phyloP scores from a whole-genome alignment of 257 asterid genomes.

The Petrea volubilis region DNA sequence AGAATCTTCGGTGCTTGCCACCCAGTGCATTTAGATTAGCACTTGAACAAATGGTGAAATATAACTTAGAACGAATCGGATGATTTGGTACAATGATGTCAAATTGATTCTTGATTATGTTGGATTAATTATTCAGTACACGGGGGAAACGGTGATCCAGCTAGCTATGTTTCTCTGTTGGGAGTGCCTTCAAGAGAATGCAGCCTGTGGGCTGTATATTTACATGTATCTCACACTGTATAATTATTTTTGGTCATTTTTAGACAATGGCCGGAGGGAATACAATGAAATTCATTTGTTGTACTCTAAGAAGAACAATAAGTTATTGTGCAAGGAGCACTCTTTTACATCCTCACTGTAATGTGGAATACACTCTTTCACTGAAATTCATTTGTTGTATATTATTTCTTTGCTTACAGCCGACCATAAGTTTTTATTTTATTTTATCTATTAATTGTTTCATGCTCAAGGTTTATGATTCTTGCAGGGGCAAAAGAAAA shows the following conservation, averaged over 20 bases:
- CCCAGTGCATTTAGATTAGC: conserved; percentile 48
- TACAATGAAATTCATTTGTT: conserved; percentile 1
- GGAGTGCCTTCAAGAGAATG: not conserved
- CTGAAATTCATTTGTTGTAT: too few relatives aligned
- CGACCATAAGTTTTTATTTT: too few relatives aligned
- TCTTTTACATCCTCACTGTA: not conserved
- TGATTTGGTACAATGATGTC: conserved; percentile 13
- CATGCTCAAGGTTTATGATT: too few relatives aligned
- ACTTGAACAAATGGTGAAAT: conserved; percentile 63
- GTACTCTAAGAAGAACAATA: conserved; percentile 3
- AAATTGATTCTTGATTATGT: not conserved
- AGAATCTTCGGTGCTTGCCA: conserved; percentile 63
- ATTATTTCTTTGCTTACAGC: too few relatives aligned
- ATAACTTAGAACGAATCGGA: conserved; percentile 59
- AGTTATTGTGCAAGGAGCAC: not conserved
- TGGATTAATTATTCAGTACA: not conserved
- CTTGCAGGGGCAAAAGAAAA: too few relatives aligned
- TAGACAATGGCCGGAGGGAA: not conserved
- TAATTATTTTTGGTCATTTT: not conserved
- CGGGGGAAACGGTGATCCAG: not conserved
- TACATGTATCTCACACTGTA: not conserved
- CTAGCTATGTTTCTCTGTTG: not conserved
- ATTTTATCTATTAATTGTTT: too few relatives aligned
- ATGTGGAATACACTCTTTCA: too few relatives aligned
- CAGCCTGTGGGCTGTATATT: conserved; percentile 5